A percentile compares a stretch with the other conserved stretches of the same genome.
Evolutionary conservation across 2,329 filamentous ascomycete genomes (phyloP).

Genomic region (Diaporthe aspalathi): DNA sequence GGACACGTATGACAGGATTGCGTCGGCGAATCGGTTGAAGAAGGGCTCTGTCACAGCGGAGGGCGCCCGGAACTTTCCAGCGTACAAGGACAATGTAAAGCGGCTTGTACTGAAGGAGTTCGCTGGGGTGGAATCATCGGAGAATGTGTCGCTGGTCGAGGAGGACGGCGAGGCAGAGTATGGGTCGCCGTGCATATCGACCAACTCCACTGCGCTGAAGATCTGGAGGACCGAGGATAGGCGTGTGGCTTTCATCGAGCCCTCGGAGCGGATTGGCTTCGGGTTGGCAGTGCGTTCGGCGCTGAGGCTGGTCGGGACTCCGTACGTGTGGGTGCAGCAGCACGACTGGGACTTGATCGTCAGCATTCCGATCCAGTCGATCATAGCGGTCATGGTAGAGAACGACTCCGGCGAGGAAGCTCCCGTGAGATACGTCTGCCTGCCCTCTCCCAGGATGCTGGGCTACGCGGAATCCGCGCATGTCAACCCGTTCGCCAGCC

Average conservation of each 20-base stretch:
- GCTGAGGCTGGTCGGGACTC: constrained; percentile 57
- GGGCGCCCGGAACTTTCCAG: constrained; percentile 54
- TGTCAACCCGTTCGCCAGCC: constrained; percentile 54
- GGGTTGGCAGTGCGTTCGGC: constrained; percentile 65
- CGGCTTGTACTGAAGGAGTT: constrained; percentile 52
- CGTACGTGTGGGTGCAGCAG: constrained; percentile 68
- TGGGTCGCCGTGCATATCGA: constrained; percentile 52
- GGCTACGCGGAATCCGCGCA: constrained; percentile 61
- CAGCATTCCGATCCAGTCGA: constrained; percentile 55
- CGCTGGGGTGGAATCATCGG: neutral
- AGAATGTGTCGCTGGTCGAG: constrained; percentile 32
- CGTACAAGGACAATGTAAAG: constrained; percentile 62
- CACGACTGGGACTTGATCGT: constrained; percentile 65
- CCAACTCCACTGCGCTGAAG: constrained; percentile 50
- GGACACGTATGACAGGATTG: constrained; percentile 63
- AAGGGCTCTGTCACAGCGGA: constrained; percentile 63
- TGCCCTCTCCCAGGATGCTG: constrained; percentile 63
- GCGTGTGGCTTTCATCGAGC: constrained; percentile 61
- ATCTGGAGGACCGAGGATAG: constrained; percentile 50
- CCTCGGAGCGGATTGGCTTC: constrained; percentile 60
- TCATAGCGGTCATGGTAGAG: constrained; percentile 59
- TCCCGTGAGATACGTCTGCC: constrained; percentile 64
- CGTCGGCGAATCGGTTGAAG: constrained; percentile 58
- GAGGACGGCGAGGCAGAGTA: constrained; percentile 57
- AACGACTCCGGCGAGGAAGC: constrained; percentile 44